These are phyloP conservation scores for Luffa acutangula DNA, from an alignment of 306 rosid species.

Conservation along the genomic window DNA sequence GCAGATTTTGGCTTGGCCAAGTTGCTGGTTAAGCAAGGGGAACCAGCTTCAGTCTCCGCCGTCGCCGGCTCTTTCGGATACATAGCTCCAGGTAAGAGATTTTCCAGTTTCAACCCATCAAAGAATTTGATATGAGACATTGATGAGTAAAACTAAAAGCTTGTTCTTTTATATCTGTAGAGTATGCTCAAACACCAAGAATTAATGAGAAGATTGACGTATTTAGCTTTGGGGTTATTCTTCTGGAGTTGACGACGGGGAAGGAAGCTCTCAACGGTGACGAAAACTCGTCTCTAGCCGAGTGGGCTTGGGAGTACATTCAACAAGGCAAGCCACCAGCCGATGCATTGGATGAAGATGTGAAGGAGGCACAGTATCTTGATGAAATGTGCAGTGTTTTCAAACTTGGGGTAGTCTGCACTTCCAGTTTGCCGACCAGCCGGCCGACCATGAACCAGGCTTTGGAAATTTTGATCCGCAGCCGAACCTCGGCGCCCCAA, in stretches of 20 bases:
- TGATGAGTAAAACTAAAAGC: background rate
- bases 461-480: constrained; percentile 29
- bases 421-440: constrained; percentile 26
- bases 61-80: constrained; percentile 85
- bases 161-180: constrained; percentile 21
- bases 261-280: constrained; percentile 51
- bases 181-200: constrained; percentile 42
- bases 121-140: background rate
- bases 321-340: constrained; percentile 25
- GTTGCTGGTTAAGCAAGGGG: constrained; percentile 55
- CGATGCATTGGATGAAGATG: constrained; percentile 44
- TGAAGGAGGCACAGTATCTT: constrained; percentile 32
- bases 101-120: background rate
- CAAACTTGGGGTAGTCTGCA: constrained; percentile 55
- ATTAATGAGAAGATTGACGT: constrained; percentile 74
- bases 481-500: background rate
- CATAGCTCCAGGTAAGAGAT: constrained; percentile 80
- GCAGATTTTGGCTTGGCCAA: constrained; percentile 84
- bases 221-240: constrained; percentile 65
- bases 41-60: constrained; percentile 59
- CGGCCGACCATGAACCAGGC: constrained; percentile 78
- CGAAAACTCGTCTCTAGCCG: constrained; percentile 51
- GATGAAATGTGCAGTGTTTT: constrained; percentile 48
- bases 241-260: constrained; percentile 60
- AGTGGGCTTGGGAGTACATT: constrained; percentile 48